phyloP scores from a whole-genome alignment of 2,329 filamentous ascomycete genomes.

The Exophiala bonariae region DNA sequence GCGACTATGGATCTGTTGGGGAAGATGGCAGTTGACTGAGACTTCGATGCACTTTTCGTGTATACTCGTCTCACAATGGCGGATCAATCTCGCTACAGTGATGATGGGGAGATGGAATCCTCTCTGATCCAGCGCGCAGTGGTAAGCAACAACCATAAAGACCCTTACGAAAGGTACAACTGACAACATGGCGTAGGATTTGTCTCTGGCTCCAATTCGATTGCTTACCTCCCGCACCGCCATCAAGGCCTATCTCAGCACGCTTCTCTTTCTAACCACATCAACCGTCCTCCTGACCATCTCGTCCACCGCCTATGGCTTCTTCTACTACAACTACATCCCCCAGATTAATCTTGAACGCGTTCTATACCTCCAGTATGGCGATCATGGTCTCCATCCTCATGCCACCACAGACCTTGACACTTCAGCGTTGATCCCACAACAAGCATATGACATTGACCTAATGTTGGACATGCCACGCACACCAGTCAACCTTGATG shows the following conservation, averaged over 20 bases:
- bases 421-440: conserved; percentile 57
- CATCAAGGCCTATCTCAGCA: conserved; percentile 64
- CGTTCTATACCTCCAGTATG: conserved; percentile 64
- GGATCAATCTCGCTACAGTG: conserved; percentile 2
- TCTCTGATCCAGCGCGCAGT: conserved; percentile 14
- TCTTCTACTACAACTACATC: conserved; percentile 70
- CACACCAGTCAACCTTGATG: conserved; percentile 70
- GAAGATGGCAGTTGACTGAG: background rate
- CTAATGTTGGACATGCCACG: conserved; percentile 75
- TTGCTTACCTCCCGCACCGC: conserved; percentile 61
- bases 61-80: conserved; percentile 10
- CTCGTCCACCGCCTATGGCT: conserved; percentile 61
- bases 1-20: too few relatives aligned
- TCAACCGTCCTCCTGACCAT: conserved; percentile 57
- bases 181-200: conserved; percentile 42
- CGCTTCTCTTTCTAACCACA: conserved; percentile 53
- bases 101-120: conserved; percentile 4
- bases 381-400: conserved; percentile 41
- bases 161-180: too few relatives aligned
- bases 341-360: conserved; percentile 64
- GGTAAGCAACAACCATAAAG: conserved; percentile 8
- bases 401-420: conserved; percentile 54
- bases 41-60: background rate
- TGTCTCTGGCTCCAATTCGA: conserved; percentile 54
- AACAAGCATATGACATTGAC: conserved; percentile 82